Conservation (phyloP, 768 basidiomycete species). For the Thelephora ganbajun region DNA sequence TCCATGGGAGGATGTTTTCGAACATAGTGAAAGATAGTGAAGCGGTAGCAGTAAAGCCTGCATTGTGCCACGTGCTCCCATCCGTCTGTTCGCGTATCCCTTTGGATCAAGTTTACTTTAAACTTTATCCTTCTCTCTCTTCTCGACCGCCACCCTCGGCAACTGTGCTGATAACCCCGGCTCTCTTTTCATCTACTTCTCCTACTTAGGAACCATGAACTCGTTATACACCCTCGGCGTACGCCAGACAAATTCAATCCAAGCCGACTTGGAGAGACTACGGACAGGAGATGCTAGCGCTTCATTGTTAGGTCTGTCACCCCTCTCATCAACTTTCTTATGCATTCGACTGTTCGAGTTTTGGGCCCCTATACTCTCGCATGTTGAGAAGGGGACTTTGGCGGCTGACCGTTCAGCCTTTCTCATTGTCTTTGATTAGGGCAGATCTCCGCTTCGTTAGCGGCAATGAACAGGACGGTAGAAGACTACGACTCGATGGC, state of each 20-base stretch:
- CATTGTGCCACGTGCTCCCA: too few species aligned
- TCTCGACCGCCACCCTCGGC: too few species aligned
- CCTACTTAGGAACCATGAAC: slow-evolving; percentile 47
- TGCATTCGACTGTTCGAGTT: neutral
- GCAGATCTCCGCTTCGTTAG: slow-evolving; percentile 95
- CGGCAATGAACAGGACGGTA: slow-evolving; percentile 85
- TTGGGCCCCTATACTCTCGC: neutral
- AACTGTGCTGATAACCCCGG: too few species aligned
- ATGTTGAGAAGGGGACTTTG: neutral
- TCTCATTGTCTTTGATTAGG: slow-evolving; percentile 36
- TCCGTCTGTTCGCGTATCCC: too few species aligned
- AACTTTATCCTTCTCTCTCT: too few species aligned
- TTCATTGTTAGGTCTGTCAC: slow-evolving; percentile 62
- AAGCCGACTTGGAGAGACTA: slow-evolving; percentile 75
- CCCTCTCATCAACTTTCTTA: neutral
- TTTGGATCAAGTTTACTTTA: too few species aligned
- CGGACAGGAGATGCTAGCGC: slow-evolving; percentile 70
- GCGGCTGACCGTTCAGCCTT: slow-evolving; percentile 5
- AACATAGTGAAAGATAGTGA: too few species aligned
- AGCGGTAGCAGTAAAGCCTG: too few species aligned
- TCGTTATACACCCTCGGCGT: slow-evolving; percentile 90
- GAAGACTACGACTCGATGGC: slow-evolving; percentile 98
- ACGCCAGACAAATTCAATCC: slow-evolving; percentile 79
- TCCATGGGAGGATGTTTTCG: too few species aligned
- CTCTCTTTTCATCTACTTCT: slow-evolving; percentile 1